Conservation (phyloP, 2,329 filamentous ascomycete species). For the Colletotrichum godetiae region DNA sequence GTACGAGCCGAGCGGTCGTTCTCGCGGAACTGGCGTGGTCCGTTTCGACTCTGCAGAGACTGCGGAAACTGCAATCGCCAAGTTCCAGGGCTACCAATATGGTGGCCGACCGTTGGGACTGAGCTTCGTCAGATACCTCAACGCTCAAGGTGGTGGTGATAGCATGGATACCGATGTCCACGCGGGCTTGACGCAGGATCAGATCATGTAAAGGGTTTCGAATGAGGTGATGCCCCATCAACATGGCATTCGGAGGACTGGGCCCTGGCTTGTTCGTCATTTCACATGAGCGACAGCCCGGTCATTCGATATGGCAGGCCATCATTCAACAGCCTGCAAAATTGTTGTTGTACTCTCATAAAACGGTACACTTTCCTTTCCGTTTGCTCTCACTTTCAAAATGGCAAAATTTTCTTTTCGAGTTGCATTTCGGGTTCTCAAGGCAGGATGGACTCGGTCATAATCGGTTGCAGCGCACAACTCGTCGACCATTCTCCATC, state of each 20-base stretch:
- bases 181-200: slow-evolving; percentile 89
- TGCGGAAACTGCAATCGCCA: slow-evolving; percentile 92
- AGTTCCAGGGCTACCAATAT: slow-evolving; percentile 98
- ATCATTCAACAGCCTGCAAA: neutral
- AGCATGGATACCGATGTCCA: slow-evolving; percentile 86
- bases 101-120: slow-evolving; percentile 93
- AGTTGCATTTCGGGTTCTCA: neutral
- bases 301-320: neutral
- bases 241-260: neutral
- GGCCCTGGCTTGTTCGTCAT: too few species aligned
- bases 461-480: neutral
- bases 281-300: neutral
- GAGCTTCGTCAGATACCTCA: slow-evolving; percentile 93
- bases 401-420: slow-evolving; percentile 9
- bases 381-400: neutral
- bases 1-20: slow-evolving; percentile 96
- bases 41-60: slow-evolving; percentile 87
- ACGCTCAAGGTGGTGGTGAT: slow-evolving; percentile 70
- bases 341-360: slow-evolving; percentile 4
- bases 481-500: neutral
- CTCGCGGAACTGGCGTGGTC: slow-evolving; percentile 95
- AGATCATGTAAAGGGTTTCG: slow-evolving; percentile 81
- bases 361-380: neutral
- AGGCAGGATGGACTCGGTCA: neutral
- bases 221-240: neutral